phyloP scores from a whole-genome alignment of 306 rosid species.

The Fragaria vesca region DNA sequence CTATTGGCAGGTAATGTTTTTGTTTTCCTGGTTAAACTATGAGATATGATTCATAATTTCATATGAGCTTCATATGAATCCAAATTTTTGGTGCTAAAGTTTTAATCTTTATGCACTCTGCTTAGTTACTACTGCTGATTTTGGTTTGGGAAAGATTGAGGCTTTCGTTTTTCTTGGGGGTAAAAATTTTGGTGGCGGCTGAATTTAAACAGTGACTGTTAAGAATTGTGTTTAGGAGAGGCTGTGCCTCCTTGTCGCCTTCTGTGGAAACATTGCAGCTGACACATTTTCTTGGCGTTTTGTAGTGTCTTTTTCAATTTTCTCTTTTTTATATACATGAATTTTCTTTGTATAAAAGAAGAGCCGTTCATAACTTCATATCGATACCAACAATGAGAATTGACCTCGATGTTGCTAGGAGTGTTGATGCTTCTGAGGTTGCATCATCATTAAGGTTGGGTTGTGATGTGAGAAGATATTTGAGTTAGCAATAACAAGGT shows the following conservation, averaged over 20 bases:
- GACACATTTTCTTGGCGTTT: not conserved
- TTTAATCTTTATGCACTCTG: not conserved
- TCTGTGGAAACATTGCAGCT: slow-evolving; percentile 19
- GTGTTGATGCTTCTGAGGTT: too few relatives aligned
- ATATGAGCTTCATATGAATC: too few relatives aligned
- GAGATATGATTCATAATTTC: not conserved
- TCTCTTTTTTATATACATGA: not conserved
- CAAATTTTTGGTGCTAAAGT: not conserved
- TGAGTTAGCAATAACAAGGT: too few relatives aligned
- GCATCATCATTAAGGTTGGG: too few relatives aligned
- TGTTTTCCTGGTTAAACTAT: not conserved
- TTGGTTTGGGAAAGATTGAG: not conserved
- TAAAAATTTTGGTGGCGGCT: slow-evolving; percentile 39
- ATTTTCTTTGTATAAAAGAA: not conserved
- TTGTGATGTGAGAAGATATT: too few relatives aligned
- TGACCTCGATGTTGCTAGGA: too few relatives aligned
- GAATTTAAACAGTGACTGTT: not conserved
- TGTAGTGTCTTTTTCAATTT: not conserved
- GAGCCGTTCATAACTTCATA: not conserved
- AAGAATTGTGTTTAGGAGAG: not conserved
- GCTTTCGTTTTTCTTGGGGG: not conserved
- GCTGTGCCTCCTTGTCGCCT: slow-evolving; percentile 23
- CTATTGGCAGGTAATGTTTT: not conserved
- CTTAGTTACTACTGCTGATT: not conserved
- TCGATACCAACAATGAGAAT: not conserved